Evolutionary conservation across 2,329 filamentous ascomycete genomes (phyloP), one percentile per base, ranked within the genome.

Genomic region (Aspergillus luchuensis): DNA sequence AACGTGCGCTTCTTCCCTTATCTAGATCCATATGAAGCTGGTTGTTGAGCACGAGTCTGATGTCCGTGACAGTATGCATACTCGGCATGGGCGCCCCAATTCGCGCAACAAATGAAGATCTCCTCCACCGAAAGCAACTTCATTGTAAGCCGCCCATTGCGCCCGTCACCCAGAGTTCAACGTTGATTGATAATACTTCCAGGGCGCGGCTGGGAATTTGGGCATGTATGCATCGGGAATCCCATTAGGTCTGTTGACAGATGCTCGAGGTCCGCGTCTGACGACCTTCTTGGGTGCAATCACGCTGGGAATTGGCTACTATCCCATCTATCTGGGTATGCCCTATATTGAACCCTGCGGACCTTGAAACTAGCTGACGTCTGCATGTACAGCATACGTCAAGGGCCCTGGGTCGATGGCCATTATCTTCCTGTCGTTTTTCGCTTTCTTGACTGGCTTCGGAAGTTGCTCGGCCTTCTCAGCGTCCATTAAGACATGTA

Each of bases 81-180:
- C 79, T 97, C 92, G 58, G 94, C 94, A 78, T 99, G 95, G 93
- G 92, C 91, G 13, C 95, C 95, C 19, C 93, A 97, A 78, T 97
- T 97, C 73, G 92, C 93, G 53, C 89, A 96, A 71, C 88, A 86
- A 68, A 83, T 99, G 69, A 88, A 90, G 73, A 86, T 98, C 63
- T 92, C 92, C 13, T 90, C 95, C n/a, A 98, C 94, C 2, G 85
- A 97, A 76, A 92, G 87, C 77, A 98, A 99, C 77, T 78, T 98
- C 66, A 93, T 99, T 72, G 93, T 89, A 81, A 74, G 85, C 72
- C 43, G 33, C 61, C 48, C 52, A 41, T 25, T 56, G 39, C 61
- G 10, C 13, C 23, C 56, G 38, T 55, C 25, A 41, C 57, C 17
- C 55, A 33, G 21, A 43, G 55, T 1, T 52, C 21, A 15, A 56